Percentiles rank a stretch among this genome's conserved stretches.
Conservation (phyloP, 1,284 basidiomycete species). For the Papiliotrema terrestris region DNA sequence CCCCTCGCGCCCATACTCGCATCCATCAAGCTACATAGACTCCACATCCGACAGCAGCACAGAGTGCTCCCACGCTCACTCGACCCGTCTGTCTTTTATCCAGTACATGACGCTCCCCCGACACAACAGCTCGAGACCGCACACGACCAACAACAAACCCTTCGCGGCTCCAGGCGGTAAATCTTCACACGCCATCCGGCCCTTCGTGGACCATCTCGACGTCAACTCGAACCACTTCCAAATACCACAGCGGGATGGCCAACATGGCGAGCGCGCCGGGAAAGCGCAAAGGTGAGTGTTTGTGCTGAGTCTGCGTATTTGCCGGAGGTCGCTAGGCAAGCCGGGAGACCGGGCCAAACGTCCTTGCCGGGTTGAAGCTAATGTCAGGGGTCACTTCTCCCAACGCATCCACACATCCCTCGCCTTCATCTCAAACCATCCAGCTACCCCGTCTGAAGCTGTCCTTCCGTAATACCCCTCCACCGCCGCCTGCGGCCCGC, state of each 20-base stretch:
- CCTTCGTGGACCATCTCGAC: background rate
- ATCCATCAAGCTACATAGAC: background rate
- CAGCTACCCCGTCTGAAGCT: conserved; percentile 2
- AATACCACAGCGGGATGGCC: background rate
- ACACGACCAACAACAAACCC: background rate
- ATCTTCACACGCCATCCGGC: background rate
- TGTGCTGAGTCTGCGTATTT: background rate
- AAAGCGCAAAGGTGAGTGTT: conserved; percentile 10
- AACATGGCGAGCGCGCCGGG: background rate
- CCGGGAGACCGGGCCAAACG: background rate
- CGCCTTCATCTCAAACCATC: background rate
- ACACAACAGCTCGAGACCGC: background rate
- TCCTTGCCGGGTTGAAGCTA: background rate
- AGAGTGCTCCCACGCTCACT: background rate
- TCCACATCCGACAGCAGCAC: background rate
- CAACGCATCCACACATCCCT: conserved; percentile 1
- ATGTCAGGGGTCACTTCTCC: conserved; percentile 5
- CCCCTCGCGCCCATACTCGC: background rate
- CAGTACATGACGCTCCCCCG: too few relatives aligned
- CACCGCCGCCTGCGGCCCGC: background rate
- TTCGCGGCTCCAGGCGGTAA: too few relatives aligned
- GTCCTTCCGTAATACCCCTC: conserved; percentile 1
- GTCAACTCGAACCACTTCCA: background rate
- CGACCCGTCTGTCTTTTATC: background rate
- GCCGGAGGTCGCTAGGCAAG: background rate